Evolutionary conservation across 1,284 basidiomycete genomes (phyloP).

Genomic region (Cutaneotrichosporon curvatum): DNA sequence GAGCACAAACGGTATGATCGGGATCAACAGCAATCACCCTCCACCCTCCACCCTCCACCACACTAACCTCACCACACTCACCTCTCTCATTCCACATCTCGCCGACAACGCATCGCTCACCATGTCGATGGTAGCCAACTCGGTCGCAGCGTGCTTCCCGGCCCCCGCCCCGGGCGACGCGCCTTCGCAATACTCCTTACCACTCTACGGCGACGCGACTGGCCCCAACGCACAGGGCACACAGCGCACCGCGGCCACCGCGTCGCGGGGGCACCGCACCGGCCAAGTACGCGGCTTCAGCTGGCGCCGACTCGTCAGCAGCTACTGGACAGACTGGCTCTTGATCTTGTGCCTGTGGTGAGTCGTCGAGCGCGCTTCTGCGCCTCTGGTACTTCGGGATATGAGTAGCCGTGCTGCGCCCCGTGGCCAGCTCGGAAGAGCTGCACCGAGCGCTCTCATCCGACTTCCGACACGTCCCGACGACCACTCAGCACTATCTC

Average conservation of each 20-base stretch:
- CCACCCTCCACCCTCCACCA: too few relatives aligned
- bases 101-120: too few relatives aligned
- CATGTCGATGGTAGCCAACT: background rate
- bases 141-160: conserved; percentile 1
- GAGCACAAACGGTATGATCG: too few relatives aligned
- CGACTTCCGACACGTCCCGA: too few relatives aligned
- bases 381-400: too few relatives aligned
- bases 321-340: conserved; percentile 51
- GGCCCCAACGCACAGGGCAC: background rate
- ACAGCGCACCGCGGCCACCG: background rate
- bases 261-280: background rate
- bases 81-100: too few relatives aligned
- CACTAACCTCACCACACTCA: too few relatives aligned
- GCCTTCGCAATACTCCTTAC: background rate
- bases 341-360: conserved; percentile 65
- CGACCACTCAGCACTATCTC: too few relatives aligned
- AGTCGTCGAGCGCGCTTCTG: conserved; percentile 29
- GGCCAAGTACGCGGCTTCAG: conserved; percentile 7
- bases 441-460: too few relatives aligned
- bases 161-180: background rate
- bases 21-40: too few relatives aligned
- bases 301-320: conserved; percentile 16
- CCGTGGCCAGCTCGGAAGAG: too few relatives aligned
- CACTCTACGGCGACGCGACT: background rate
- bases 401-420: too few relatives aligned